A percentile compares a stretch with the other conserved stretches of the same genome.
Conservation (phyloP, 768 basidiomycete species). For the Arthromyces matolae region DNA sequence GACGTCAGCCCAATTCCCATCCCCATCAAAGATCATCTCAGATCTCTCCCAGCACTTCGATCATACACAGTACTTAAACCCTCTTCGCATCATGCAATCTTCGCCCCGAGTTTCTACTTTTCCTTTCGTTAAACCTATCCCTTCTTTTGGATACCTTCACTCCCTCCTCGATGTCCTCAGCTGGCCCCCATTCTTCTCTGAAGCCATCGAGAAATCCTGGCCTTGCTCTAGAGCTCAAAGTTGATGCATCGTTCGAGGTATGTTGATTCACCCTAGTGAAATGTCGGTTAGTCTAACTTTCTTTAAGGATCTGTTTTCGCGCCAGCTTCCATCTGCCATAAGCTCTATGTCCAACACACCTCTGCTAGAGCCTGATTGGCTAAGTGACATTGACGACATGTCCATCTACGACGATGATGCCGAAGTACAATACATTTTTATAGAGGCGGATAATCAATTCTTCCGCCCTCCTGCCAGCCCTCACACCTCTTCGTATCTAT, state of each 20-base stretch:
- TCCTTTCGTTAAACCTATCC: background rate
- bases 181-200: conserved; percentile 13
- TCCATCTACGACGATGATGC: conserved; percentile 17
- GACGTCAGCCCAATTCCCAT: no score
- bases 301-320: background rate
- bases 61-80: conserved; percentile 7
- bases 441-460: conserved; percentile 37
- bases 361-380: conserved; percentile 16
- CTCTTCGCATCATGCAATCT: background rate
- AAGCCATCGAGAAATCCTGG: conserved; percentile 17
- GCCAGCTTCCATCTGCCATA: conserved; percentile 6
- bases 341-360: conserved; percentile 15
- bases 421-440: conserved; percentile 34
- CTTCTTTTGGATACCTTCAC: background rate
- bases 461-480: conserved; percentile 26
- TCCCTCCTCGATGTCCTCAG: conserved; percentile 12
- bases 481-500: conserved; percentile 25
- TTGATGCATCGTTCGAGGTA: background rate
- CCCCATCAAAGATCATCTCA: conserved; percentile 1
- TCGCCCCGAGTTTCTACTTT: background rate
- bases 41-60: conserved; percentile 3
- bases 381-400: conserved; percentile 11
- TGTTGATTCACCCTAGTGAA: no score
- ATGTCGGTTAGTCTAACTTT: no score
- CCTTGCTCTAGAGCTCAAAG: conserved; percentile 13